Evolutionary conservation across 1,284 basidiomycete species (phyloP).

Genomic region (Trametes sp.): DNA sequence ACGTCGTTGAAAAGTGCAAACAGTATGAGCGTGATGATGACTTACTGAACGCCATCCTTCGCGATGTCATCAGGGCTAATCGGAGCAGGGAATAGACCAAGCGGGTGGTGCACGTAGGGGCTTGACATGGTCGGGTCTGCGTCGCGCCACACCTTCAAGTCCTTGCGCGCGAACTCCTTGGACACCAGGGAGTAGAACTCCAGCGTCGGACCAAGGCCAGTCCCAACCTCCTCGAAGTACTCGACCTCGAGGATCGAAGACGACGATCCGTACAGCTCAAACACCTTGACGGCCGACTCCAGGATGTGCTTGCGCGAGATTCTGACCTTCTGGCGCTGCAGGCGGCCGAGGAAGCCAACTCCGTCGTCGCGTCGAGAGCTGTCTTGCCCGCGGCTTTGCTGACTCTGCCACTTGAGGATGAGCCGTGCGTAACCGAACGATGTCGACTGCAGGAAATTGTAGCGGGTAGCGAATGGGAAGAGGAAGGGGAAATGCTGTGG

Average conservation of each 20-base stretch:
- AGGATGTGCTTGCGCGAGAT: constrained; percentile 95
- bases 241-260: constrained; percentile 96
- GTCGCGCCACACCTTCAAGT: constrained; percentile 92
- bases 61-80: constrained; percentile 69
- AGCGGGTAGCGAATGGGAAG: constrained; percentile 97
- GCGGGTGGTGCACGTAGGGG: constrained; percentile 80
- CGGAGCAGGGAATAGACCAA: constrained; percentile 91
- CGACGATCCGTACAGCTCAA: constrained; percentile 95
- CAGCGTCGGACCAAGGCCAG: constrained; percentile 96
- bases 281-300: constrained; percentile 97
- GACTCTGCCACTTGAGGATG: constrained; percentile 90
- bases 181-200: constrained; percentile 97
- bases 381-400: constrained; percentile 71
- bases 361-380: constrained; percentile 86
- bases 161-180: constrained; percentile 89
- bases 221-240: constrained; percentile 99
- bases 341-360: constrained; percentile 89
- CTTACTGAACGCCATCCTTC: constrained; percentile 77
- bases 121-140: constrained; percentile 72
- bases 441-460: constrained; percentile 96
- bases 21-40: constrained; percentile 26
- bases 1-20: constrained; percentile 2
- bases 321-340: constrained; percentile 96
- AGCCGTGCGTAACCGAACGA: constrained; percentile 97
- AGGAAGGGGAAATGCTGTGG: constrained; percentile 97